These are phyloP conservation scores for Penicillium atrosanguineum DNA, from an alignment of 495 filamentous ascomycete genomes.

Conservation along the genomic window DNA sequence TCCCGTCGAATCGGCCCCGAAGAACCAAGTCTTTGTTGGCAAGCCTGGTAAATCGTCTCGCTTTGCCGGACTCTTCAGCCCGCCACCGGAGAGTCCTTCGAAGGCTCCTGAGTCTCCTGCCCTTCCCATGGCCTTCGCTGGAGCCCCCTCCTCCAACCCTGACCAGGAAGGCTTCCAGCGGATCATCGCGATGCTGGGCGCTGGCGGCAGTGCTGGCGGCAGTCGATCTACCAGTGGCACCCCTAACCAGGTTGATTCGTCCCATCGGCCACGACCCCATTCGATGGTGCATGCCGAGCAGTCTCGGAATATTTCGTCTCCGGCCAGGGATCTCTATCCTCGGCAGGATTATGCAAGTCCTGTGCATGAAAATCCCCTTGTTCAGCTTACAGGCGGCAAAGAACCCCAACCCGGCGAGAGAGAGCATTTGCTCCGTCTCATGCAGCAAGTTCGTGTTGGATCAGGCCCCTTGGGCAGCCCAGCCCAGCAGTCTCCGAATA, in stretches of 20 bases:
- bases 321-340: constrained; percentile 30
- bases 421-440: constrained; percentile 50
- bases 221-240: constrained; percentile 40
- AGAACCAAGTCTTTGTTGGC: constrained; percentile 22
- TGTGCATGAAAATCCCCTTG: constrained; percentile 29
- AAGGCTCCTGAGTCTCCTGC: constrained; percentile 50
- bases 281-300: constrained; percentile 35
- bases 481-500: constrained; percentile 32
- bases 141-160: constrained; percentile 41
- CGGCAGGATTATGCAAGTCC: constrained; percentile 32
- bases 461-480: constrained; percentile 26
- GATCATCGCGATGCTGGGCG: constrained; percentile 78
- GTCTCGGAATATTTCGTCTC: constrained; percentile 36
- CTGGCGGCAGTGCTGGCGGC: constrained; percentile 37
- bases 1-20: constrained; percentile 27
- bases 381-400: constrained; percentile 23
- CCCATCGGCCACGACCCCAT: constrained; percentile 28
- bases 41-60: constrained; percentile 63
- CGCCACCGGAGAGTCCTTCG: constrained; percentile 55
- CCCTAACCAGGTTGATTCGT: constrained; percentile 31
- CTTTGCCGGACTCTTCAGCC: constrained; percentile 80
- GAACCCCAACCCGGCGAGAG: constrained; percentile 43
- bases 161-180: constrained; percentile 90
- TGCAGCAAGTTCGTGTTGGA: constrained; percentile 48
- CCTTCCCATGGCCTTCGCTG: constrained; percentile 19